These are phyloP conservation scores for Talaromyces piceae DNA, from an alignment of 2,329 filamentous ascomycete species.

Conservation along the genomic window DNA sequence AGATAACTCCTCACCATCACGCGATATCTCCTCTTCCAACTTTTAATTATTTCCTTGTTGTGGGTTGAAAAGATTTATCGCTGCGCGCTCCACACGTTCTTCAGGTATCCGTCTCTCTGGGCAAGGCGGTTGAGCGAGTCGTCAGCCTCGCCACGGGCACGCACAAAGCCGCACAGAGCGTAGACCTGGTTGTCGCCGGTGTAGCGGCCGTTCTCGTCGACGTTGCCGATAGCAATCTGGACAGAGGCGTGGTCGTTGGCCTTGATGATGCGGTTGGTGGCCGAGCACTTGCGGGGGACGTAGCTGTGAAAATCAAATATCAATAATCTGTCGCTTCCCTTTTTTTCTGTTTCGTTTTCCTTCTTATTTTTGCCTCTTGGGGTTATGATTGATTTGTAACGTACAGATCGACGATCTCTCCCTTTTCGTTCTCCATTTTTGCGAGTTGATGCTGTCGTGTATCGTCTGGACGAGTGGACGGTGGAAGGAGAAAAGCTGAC, in stretches of 20 bases:
- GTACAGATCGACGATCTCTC: conserved; percentile 99
- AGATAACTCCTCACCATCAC: conserved; percentile 11
- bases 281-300: conserved; percentile 98
- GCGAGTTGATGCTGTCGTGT: conserved; percentile 27
- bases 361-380: neutral
- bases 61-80: conserved; percentile 29
- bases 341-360: neutral
- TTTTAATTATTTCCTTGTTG: too few species aligned
- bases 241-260: conserved; percentile 99
- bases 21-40: conserved; percentile 2
- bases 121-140: conserved; percentile 92
- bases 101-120: conserved; percentile 93
- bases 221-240: conserved; percentile 94
- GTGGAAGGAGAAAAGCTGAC: conserved; percentile 18
- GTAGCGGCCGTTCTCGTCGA: conserved; percentile 97
- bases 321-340: neutral
- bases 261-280: conserved; percentile 99
- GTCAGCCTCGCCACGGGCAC: conserved; percentile 96
- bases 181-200: conserved; percentile 97
- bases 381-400: conserved; percentile 28
- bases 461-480: conserved; percentile 4
- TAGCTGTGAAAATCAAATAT: conserved; percentile 63
- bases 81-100: conserved; percentile 88
- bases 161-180: conserved; percentile 94
- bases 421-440: conserved; percentile 99